Base-by-base conservation (phyloP, 164 flowering plant genomes). In the Piper betle region DNA sequence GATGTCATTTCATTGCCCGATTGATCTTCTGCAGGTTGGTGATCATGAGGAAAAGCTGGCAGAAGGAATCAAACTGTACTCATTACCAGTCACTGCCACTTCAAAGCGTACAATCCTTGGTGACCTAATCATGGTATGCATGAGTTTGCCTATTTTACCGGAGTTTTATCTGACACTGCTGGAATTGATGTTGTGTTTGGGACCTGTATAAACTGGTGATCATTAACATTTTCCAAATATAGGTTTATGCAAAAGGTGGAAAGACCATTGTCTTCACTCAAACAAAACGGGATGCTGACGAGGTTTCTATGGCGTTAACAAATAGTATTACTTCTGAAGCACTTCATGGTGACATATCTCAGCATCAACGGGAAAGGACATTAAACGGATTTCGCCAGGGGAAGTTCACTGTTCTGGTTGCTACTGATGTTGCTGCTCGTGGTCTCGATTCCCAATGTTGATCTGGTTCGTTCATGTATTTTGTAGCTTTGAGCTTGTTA, bases 211-310 rank as follows among this genome's bases (percentile, higher is more conserved):
- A 6, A 0, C 15, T 12, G 12, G 15, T 50, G 4, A 46, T 52
- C 16, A 48, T 61, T 19, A 48, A 17, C 5, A 20, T 50, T 37
- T 50, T 6, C 37, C 16, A 52, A 5, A 16, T 53, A 60, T 77
- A 93, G 99, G 99, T 93, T 16, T 90, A 93, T 80, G 99, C 97
- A 17, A 93, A 86, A 77, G 99, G 99, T 76, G 97, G 94, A 59
- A 93, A 93, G 79, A 83, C 99, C 62, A 93, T 93, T 69, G 93
- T 93, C 61, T 93, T 93, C 73, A 93, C 98, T 25, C 96, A 84
- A 68, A 93, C 98, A 60, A 93, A 93, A 72, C 75, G 90, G 63
- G 99, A 93, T 79, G 99, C 99, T 55, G 99, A 93, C 76, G 97
- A 90, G 70, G 96, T 93, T 60, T 90, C 99, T 58, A 20, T 85